Evolutionary conservation across 352 stramenopile species (phyloP).

Genomic region (Pythium periplocum): DNA sequence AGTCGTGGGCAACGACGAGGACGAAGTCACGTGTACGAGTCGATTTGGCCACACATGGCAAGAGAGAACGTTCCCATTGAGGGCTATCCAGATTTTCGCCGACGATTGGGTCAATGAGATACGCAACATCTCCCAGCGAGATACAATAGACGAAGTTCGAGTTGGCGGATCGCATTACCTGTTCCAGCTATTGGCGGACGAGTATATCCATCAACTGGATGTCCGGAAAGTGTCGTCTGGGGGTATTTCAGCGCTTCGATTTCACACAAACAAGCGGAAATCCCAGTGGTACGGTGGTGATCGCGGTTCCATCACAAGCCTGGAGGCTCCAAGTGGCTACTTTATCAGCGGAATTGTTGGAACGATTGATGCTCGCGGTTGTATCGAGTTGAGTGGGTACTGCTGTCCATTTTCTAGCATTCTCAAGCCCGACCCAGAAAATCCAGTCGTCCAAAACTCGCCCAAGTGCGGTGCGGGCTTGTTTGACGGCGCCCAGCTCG

Average conservation of each 20-base stretch:
- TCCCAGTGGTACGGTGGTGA: conserved; percentile 8
- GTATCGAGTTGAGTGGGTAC: conserved; percentile 5
- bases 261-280: conserved; percentile 4
- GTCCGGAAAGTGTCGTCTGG: not conserved
- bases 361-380: not conserved
- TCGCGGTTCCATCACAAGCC: not conserved
- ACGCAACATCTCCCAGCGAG: conserved; percentile 12
- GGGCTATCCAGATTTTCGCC: conserved; percentile 8
- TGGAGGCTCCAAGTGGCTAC: conserved; percentile 4
- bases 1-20: not conserved
- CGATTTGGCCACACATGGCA: conserved; percentile 13
- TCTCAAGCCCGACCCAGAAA: not conserved
- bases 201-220: conserved; percentile 8
- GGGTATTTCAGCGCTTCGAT: conserved; percentile 5
- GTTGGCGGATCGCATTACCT: conserved; percentile 8
- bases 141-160: conserved; percentile 1
- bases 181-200: not conserved
- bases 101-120: conserved; percentile 1
- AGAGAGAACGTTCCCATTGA: conserved; percentile 9
- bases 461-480: conserved; percentile 5
- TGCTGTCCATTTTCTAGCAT: conserved; percentile 11
- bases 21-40: too few relatives aligned
- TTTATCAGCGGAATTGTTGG: conserved; percentile 15
- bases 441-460: not conserved
- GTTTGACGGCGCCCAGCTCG: conserved; percentile 11